Percentiles rank a stretch among this genome's conserved stretches.
phyloP scores from a whole-genome alignment of 495 filamentous ascomycete genomes.

The Penicillium alfredii region DNA sequence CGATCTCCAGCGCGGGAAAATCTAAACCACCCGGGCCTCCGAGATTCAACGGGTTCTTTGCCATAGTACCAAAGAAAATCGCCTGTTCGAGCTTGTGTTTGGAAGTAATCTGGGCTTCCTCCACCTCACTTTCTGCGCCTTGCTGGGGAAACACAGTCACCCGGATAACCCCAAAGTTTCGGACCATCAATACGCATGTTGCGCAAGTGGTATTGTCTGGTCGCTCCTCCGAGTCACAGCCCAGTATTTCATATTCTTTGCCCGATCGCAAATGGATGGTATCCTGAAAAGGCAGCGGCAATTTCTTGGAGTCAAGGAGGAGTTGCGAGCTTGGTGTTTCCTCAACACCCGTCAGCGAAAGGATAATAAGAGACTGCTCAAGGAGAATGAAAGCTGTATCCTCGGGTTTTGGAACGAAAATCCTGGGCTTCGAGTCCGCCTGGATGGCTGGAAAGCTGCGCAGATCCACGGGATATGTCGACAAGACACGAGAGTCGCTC shows the following conservation, averaged over 20 bases:
- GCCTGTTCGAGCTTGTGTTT: constrained; percentile 91
- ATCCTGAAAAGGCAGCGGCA: constrained; percentile 69
- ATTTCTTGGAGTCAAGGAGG: constrained; percentile 50
- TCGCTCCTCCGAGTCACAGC: constrained; percentile 37
- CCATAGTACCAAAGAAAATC: constrained; percentile 79
- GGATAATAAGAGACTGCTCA: constrained; percentile 65
- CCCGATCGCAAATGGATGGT: constrained; percentile 73
- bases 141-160: constrained; percentile 43
- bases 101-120: constrained; percentile 54
- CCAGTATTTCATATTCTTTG: constrained; percentile 41
- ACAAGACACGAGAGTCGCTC: constrained; percentile 24
- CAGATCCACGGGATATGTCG: constrained; percentile 23
- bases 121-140: constrained; percentile 19
- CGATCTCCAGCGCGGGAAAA: constrained; percentile 64
- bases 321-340: constrained; percentile 66
- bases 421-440: constrained; percentile 50
- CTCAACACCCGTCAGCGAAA: constrained; percentile 57
- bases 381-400: constrained; percentile 81
- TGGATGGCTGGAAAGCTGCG: constrained; percentile 18
- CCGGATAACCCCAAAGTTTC: constrained; percentile 74
- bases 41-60: constrained; percentile 76
- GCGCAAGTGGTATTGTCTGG: constrained; percentile 44
- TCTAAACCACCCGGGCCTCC: constrained; percentile 52
- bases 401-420: constrained; percentile 72
- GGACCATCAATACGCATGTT: constrained; percentile 65